phyloP scores from a whole-genome alignment of 805 yeast genomes.

The Metschnikowia gruessii region DNA sequence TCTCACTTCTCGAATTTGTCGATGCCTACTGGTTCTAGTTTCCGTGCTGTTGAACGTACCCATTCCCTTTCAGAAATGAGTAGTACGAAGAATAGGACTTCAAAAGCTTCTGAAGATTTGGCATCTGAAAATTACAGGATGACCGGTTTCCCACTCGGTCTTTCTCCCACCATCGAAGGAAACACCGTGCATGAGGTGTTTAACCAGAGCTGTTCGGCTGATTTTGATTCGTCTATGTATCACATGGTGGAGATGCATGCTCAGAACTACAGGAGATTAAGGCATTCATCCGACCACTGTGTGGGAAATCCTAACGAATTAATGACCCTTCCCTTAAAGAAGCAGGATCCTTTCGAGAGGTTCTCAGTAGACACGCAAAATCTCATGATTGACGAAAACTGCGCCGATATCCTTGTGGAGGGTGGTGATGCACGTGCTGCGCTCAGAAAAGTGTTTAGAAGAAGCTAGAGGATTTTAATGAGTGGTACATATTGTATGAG shows the following conservation, averaged over 20 bases:
- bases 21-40: not conserved
- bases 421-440: slow-evolving; percentile 17
- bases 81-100: not conserved
- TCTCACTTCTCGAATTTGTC: not conserved
- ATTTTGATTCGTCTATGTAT: slow-evolving; percentile 1
- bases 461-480: not conserved
- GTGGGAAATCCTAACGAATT: not conserved
- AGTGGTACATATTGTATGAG: not conserved
- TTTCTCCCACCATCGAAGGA: not conserved
- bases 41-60: not conserved
- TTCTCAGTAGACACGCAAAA: slow-evolving; percentile 1
- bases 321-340: not conserved
- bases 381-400: slow-evolving; percentile 1
- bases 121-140: not conserved
- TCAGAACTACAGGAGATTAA: not conserved
- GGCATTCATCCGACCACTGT: not conserved
- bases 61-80: not conserved
- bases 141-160: not conserved
- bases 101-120: not conserved
- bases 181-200: not conserved
- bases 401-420: slow-evolving; percentile 11
- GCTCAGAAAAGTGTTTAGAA: slow-evolving; percentile 7
- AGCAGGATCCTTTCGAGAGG: not conserved
- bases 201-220: not conserved
- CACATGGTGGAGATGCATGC: slow-evolving; percentile 3